Base-by-base conservation (phyloP, 106 monocot genomes). In the Platanthera guangdongensis region DNA sequence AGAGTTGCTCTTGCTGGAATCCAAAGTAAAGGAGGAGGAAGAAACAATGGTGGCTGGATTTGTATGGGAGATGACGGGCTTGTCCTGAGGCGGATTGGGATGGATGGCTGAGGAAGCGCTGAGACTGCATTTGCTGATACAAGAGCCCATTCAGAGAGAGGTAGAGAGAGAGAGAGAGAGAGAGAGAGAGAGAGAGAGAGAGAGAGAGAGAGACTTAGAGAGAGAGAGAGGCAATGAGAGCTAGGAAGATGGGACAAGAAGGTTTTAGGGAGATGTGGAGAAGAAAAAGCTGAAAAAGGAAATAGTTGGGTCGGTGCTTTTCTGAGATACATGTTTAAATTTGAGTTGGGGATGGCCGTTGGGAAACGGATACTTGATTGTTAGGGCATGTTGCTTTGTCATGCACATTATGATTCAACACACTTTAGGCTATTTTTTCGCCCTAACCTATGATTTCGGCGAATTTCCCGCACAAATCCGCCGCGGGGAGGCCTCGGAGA, bases 121-220 rank as follows among this genome's bases (percentile, higher is more conserved):
- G 72, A 52, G 19, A 13, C 70, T 73, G 82, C 82, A 82, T 72
- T 77, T 84, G 80, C 88, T 88, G 10, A 77, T 55, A 79, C 84
- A 88, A 76, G 77, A 65, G 25, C 88, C 88, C 88, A 88, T 88
- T 47, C 3, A 15, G 73, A 74, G 73, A 22, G 10, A 18, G 49
- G 5, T 1, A 73, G n/a, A 25, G 51, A 46, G 14, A n/a, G 13
- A 52, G 22, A 51, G 8, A 30, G 15, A 63, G 15, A 63, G 63
- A 63, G 15, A 32, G 14, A 14, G 14, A 39, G 39, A 39, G 39
- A 11, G 18, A 60, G 13, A 45, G 45, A 45, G 45, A 47, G 11
- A 69, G 45, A 46, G 9, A 69, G 11, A 49, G 5, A 15, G 49
- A 8, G 16, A 48, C 1, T 49, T 11, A 71, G 71, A n/a, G 71